Percentiles rank a stretch among this genome's conserved stretches.
These are phyloP conservation scores for Candida palmyrensis DNA, from an alignment of 805 yeast genomes.

Conservation along the genomic window DNA sequence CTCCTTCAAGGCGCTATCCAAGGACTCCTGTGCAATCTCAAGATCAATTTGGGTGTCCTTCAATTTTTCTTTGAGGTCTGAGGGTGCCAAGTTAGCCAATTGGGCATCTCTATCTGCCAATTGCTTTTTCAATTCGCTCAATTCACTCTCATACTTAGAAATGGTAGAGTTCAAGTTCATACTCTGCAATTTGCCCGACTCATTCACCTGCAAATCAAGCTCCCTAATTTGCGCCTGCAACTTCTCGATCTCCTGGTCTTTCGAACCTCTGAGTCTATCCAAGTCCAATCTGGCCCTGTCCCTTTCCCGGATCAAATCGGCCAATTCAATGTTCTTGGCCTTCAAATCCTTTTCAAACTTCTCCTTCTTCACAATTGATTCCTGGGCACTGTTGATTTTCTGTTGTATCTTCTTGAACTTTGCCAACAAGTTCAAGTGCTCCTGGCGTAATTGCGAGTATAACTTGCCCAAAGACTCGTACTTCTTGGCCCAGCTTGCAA, in stretches of 20 bases:
- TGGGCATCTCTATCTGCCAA: conserved; percentile 32
- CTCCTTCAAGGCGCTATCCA: conserved; percentile 65
- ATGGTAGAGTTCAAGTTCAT: conserved; percentile 57
- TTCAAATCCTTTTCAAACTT: conserved; percentile 77
- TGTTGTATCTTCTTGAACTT: conserved; percentile 79
- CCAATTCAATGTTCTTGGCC: conserved; percentile 80
- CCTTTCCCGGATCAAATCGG: conserved; percentile 83
- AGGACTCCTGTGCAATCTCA: conserved; percentile 72
- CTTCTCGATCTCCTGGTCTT: conserved; percentile 59
- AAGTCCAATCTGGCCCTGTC: conserved; percentile 83
- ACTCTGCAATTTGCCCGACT: conserved; percentile 58
- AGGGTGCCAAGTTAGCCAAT: conserved; percentile 16
- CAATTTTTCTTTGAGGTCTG: conserved; percentile 39
- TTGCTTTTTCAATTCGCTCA: conserved; percentile 47
- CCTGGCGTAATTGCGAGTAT: conserved; percentile 88
- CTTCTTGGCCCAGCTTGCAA: conserved; percentile 73
- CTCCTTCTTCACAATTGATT: conserved; percentile 79
- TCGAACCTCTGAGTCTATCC: conserved; percentile 62
- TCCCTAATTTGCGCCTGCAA: conserved; percentile 62
- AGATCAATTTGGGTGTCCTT: conserved; percentile 72
- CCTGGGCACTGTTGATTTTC: conserved; percentile 85
- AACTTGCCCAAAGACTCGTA: conserved; percentile 86
- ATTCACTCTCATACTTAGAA: conserved; percentile 58
- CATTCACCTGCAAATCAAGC: conserved; percentile 51
- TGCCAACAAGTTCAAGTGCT: conserved; percentile 73